Evolutionary conservation across 2,329 filamentous ascomycete genomes (phyloP), one percentile per base, ranked within the genome.

Genomic region (Penicillium thymicola): DNA sequence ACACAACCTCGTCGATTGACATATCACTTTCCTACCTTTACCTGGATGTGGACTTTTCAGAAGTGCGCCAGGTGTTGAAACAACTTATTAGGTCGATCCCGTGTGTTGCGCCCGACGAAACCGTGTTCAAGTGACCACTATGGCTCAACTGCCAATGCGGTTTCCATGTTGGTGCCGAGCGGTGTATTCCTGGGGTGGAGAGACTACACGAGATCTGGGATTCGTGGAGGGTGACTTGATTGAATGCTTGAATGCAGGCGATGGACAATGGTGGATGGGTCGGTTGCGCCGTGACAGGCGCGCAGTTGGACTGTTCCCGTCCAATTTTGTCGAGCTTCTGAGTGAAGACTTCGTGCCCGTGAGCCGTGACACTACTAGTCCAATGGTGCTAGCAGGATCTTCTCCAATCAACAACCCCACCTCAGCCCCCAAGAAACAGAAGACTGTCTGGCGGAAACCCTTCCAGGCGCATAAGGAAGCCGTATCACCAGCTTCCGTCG

Each of bases 191-290:
- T 96, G 90, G 89, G 90, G 91, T 75, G 92, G 92, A 79, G 92
- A 96, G 87, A 93, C 89, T 25, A 96, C 96, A 79, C 87, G 89
- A 73, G 94, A 99, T 72, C 82, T 99, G 56, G 94, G 94, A 16
- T 99, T 99, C 75, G 89, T 99, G 65, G 94, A 99, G 75, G 94
- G 94, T 62, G 94, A 99, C 76, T 77, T 99, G 64, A 99, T 99
- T 73, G 94, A 99, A 83, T 97, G 93, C 70, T 82, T 99, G 51
- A 99, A 99, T 73, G 94, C 94, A 21, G 94, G 94, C 61, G 94
- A 99, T 77, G 94, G 94, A 51, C 92, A 90, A 45, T 99, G 94
- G 94, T 99, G 94, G 94, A 96, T 92, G 77, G 94, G 94, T 46
- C 86, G 93, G 61, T 78, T 99, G 70, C 90, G 88, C 70, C 86